phyloP scores from a whole-genome alignment of 352 stramenopile species.

The Pythium scleroteichum region DNA sequence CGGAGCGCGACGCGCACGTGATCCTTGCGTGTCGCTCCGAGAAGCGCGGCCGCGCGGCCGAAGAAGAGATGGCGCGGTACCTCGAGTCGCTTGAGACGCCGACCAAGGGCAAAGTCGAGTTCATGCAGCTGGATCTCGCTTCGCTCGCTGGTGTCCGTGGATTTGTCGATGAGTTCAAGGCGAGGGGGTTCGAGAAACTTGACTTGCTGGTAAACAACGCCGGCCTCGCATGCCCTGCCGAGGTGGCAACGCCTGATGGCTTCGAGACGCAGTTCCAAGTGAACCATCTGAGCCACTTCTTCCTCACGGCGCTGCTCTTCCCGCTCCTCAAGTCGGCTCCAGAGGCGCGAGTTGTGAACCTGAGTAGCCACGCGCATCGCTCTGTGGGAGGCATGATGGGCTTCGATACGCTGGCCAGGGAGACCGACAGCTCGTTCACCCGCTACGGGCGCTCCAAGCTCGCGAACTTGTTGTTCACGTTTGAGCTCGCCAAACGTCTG shows the following conservation, averaged over 20 bases:
- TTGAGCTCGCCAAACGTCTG: conserved; percentile 22
- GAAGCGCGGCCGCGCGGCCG: conserved; percentile 10
- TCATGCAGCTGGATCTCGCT: conserved; percentile 46
- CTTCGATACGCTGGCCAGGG: conserved; percentile 13
- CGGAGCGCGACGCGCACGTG: conserved; percentile 44
- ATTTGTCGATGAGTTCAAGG: conserved; percentile 39
- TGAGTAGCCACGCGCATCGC: conserved; percentile 36
- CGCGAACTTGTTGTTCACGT: conserved; percentile 31
- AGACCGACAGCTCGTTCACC: not conserved
- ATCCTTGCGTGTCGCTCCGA: conserved; percentile 56
- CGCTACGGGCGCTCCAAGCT: conserved; percentile 29
- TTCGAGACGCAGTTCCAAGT: conserved; percentile 67
- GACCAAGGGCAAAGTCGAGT: conserved; percentile 26
- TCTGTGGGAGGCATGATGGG: conserved; percentile 5
- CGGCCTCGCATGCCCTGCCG: conserved; percentile 36
- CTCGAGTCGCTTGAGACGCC: not conserved
- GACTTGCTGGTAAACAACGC: conserved; percentile 79
- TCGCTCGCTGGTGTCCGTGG: conserved; percentile 37
- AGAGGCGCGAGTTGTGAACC: conserved; percentile 36
- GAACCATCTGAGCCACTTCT: conserved; percentile 76
- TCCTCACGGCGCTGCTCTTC: conserved; percentile 53
- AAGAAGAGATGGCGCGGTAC: not conserved
- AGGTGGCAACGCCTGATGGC: conserved; percentile 36
- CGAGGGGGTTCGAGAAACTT: conserved; percentile 37
- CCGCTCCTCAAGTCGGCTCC: conserved; percentile 30